Evolutionary conservation across 2,329 filamentous ascomycete genomes (phyloP).

Genomic region (Cytospora mali): DNA sequence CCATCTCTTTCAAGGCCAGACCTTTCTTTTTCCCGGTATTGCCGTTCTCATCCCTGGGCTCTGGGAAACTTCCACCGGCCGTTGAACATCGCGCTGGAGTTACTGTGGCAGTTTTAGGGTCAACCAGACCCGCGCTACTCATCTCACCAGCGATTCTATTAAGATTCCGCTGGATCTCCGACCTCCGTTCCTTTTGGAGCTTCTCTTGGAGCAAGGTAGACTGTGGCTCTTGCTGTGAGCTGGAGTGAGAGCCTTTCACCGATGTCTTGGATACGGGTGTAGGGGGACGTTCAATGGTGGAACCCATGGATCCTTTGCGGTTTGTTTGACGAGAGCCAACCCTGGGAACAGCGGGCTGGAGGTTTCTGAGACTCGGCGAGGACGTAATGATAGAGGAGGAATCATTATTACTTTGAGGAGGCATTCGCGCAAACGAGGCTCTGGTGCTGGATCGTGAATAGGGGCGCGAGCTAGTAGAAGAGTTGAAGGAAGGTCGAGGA

Average conservation of each 20-base stretch:
- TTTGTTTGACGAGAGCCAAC: slow-evolving; percentile 40
- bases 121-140: slow-evolving; percentile 42
- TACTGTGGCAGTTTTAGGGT: slow-evolving; percentile 42
- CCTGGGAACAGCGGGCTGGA: slow-evolving; percentile 42
- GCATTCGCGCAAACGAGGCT: slow-evolving; percentile 45
- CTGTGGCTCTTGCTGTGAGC: slow-evolving; percentile 40
- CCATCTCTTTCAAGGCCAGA: slow-evolving; percentile 68
- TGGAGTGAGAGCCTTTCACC: slow-evolving; percentile 39
- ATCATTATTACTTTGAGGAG: slow-evolving; percentile 46
- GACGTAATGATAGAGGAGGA: slow-evolving; percentile 44
- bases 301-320: slow-evolving; percentile 40
- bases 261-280: slow-evolving; percentile 47
- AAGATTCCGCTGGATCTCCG: slow-evolving; percentile 50
- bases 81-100: slow-evolving; percentile 43
- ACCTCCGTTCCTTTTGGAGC: slow-evolving; percentile 53
- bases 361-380: slow-evolving; percentile 40
- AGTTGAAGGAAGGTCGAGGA: slow-evolving; percentile 22
- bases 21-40: slow-evolving; percentile 52
- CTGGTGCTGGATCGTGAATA: slow-evolving; percentile 50
- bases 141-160: slow-evolving; percentile 43
- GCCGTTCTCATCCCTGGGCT: slow-evolving; percentile 44
- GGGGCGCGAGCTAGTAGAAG: slow-evolving; percentile 18
- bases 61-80: slow-evolving; percentile 43
- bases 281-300: slow-evolving; percentile 40
- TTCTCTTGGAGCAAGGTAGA: slow-evolving; percentile 59